These are phyloP conservation scores for Diaporthe aspalathi DNA, from an alignment of 2,329 filamentous ascomycete genomes.

Conservation along the genomic window DNA sequence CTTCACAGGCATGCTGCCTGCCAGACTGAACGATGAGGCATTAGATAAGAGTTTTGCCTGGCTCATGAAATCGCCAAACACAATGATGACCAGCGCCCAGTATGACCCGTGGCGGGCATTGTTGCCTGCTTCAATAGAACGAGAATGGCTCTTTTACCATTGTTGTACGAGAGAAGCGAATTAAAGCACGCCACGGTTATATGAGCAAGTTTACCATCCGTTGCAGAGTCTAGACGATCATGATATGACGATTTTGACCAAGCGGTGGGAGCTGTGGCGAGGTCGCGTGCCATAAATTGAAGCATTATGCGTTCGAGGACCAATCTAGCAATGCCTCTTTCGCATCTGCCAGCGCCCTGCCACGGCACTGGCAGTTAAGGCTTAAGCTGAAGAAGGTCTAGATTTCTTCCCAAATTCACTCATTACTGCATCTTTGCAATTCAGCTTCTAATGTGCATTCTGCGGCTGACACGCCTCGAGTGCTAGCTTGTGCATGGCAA, in stretches of 20 bases:
- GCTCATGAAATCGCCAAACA: conserved; percentile 44
- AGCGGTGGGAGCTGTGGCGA: too few relatives aligned
- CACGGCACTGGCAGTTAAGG: neutral
- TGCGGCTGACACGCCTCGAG: neutral
- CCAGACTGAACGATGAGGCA: conserved; percentile 26
- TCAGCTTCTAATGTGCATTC: neutral
- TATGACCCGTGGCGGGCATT: conserved; percentile 46
- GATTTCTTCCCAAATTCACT: neutral
- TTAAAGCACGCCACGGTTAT: neutral
- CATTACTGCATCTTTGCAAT: neutral
- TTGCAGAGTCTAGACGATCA: neutral
- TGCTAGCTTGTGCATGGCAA: neutral
- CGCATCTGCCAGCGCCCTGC: neutral
- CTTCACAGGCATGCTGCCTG: conserved; percentile 19
- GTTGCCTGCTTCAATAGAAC: conserved; percentile 32
- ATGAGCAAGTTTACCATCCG: fast-evolving
- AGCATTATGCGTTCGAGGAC: neutral
- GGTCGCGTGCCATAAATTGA: neutral
- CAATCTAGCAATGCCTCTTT: neutral
- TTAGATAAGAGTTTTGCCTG: conserved; percentile 43
- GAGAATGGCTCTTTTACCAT: neutral
- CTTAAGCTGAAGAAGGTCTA: neutral
- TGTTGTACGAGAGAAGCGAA: neutral
- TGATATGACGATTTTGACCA: neutral
- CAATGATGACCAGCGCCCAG: conserved; percentile 47